Conservation (phyloP, 1,139 yeast species). For the Saccharomycopsis hybrid region DNA sequence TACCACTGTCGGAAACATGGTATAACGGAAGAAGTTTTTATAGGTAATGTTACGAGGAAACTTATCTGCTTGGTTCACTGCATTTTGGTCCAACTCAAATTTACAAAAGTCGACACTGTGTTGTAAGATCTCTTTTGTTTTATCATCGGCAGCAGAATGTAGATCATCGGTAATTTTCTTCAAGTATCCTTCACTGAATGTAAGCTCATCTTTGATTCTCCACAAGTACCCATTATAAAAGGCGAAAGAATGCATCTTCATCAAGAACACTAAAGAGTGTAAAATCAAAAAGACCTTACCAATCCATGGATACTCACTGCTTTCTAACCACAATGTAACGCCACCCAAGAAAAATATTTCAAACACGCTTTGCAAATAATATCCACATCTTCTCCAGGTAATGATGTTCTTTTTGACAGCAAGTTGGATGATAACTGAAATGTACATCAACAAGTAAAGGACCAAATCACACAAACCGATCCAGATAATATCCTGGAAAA, state of each 20-base stretch:
- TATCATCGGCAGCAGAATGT: slow-evolving; percentile 17
- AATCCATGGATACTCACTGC: slow-evolving; percentile 67
- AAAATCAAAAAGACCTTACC: slow-evolving; percentile 75
- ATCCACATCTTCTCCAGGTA: slow-evolving; percentile 56
- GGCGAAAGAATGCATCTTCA: slow-evolving; percentile 91
- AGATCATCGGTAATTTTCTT: slow-evolving; percentile 25
- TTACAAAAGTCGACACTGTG: slow-evolving; percentile 55
- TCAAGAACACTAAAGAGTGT: slow-evolving; percentile 77
- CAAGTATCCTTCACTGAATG: slow-evolving; percentile 36
- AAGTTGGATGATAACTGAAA: slow-evolving; percentile 49
- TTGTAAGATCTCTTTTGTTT: slow-evolving; percentile 28
- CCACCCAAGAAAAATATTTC: slow-evolving; percentile 44
- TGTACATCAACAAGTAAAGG: slow-evolving; percentile 62
- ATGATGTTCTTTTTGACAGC: slow-evolving; percentile 38
- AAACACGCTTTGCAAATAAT: slow-evolving; percentile 50
- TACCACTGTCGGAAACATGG: slow-evolving; percentile 91
- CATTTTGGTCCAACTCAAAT: slow-evolving; percentile 51
- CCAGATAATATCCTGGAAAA: slow-evolving; percentile 49
- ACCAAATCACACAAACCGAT: slow-evolving; percentile 63
- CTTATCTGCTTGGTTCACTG: slow-evolving; percentile 18
- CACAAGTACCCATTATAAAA: slow-evolving; percentile 87
- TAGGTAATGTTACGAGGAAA: slow-evolving; percentile 74
- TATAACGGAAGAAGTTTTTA: slow-evolving; percentile 60
- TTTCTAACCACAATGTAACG: slow-evolving; percentile 47
- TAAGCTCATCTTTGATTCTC: slow-evolving; percentile 53